Base-by-base conservation (phyloP, 225 moss, liverwort and hornwort species). In the Lunularia cruciata region DNA sequence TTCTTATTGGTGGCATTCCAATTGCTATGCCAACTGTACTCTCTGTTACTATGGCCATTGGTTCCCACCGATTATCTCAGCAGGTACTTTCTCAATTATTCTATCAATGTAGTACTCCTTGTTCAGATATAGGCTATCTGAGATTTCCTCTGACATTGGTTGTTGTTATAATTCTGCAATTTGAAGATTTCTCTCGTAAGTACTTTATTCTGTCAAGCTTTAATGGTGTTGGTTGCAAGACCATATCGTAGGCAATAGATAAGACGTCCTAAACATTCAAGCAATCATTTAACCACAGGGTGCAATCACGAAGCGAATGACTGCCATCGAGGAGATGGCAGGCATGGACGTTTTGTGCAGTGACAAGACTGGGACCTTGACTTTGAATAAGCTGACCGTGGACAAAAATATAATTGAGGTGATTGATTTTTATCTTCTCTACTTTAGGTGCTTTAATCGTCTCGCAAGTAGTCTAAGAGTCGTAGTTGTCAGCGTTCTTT, bases 11-110 rank as follows among this genome's bases (percentile, higher is more conserved):
- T 66, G 89, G 89, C 37, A 89, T 89, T 45, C 87, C 89, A 22
- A 89, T 89, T 55, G 87, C 89, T 55, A 89, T 89, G 87, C 89
- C 89, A 5, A 87, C 87, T 52, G 86, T 87, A 47, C 89, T 86
- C 15, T 89, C 89, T 51, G 89, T 89, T 10, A 89, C 89, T 6
- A 89, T 89, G 89, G 89, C 89, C 51, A 89, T 89, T 49, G 89
- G 89, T 14, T 85, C 87, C 59, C 89, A 89, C 60, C 83, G 89
- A 20, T 80, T 89, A 53, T 83, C 89, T 38, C 56, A 68, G 69
- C 60, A 60, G 60, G 60, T 79, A 46, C 2, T 2, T 57, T 57
- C 30, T 57, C 26, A n/a, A n/a, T n/a, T n/a, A n/a, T 43, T 43
- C 43, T n/a, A 43, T 15, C 7, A 15, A 7, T 43, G 12, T 43